Base-by-base conservation (phyloP, 179 eudicot genomes). In the Nepenthes alata region DNA sequence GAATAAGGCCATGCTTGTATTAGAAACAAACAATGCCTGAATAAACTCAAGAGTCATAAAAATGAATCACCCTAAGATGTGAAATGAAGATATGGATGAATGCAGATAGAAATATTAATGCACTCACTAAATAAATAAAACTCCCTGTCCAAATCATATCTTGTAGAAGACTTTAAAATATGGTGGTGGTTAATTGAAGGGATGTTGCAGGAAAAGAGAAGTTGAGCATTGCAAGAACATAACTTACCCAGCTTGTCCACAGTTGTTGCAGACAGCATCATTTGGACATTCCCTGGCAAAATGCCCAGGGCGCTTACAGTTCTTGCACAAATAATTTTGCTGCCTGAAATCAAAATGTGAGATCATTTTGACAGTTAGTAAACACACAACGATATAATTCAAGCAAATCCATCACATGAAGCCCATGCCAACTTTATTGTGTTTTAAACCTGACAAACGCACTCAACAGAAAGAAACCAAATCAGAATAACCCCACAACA, bases 221-320 rank as follows among this genome's bases (percentile, higher is more conserved):
- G 15, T 41, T 44, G 11, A 9, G 61, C 14, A 36, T n/a, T 49
- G 34, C 6, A 39, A 47, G 41, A 39, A 63, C 15, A 58, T 6
- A 66, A 35, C 81, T 73, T 70, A 85, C 88, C 91, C 91, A 52
- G 82, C 77, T 64, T 83, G 79, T 48, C 88, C 88, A 58, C 88
- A 85, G 72, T 85, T 85, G 78, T 85, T 82, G 75, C 91, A 85
- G 45, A 85, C 83, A 47, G 88, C 73, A 70, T 72, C 85, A 72
- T 85, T 83, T 41, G 85, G 81, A 55, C 91, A 85, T 65, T 80
- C 88, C 71, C 84, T 77, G 44, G 83, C 91, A 74, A 80, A 76
- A 60, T 83, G 87, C 4, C 88, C 88, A 6, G 85, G 85, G 53
- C 83, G 85, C 78, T 83, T 83, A 74, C 88, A 83, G 51, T 80